These are phyloP conservation scores for Porcisia hertigi DNA, from an alignment of 208 protist genomes.

Conservation along the genomic window DNA sequence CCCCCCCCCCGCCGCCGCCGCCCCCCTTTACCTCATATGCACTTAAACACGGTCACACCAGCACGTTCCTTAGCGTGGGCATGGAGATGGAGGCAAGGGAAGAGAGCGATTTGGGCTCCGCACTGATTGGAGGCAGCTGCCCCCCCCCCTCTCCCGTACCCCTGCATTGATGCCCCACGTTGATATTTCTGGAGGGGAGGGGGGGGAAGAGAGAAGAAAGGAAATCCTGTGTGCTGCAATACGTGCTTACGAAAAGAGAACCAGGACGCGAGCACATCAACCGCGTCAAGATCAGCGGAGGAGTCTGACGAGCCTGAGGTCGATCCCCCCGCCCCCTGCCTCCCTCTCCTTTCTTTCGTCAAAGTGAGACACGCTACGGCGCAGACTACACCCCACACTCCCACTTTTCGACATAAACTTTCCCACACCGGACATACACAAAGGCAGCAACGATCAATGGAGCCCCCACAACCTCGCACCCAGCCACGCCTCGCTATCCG, in stretches of 20 bases:
- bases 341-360: neutral
- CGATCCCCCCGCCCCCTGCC: neutral
- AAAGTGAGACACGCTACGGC: neutral
- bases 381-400: neutral
- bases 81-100: neutral
- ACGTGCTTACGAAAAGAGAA: neutral
- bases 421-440: neutral
- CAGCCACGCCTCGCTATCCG: slow-evolving; percentile 2
- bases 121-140: neutral
- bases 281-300: neutral
- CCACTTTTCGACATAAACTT: no score
- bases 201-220: neutral
- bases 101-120: neutral
- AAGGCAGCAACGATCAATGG: neutral
- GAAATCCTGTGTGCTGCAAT: neutral
- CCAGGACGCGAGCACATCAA: neutral
- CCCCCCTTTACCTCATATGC: no score
- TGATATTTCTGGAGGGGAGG: neutral
- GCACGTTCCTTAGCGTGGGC: neutral
- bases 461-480: neutral
- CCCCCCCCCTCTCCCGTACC: neutral
- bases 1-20: no score
- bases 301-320: neutral
- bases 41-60: neutral
- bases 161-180: neutral